Evolutionary conservation across 805 yeast species (phyloP), one percentile per base, ranked within the genome.

Genomic region (Metschnikowia henanensis): DNA sequence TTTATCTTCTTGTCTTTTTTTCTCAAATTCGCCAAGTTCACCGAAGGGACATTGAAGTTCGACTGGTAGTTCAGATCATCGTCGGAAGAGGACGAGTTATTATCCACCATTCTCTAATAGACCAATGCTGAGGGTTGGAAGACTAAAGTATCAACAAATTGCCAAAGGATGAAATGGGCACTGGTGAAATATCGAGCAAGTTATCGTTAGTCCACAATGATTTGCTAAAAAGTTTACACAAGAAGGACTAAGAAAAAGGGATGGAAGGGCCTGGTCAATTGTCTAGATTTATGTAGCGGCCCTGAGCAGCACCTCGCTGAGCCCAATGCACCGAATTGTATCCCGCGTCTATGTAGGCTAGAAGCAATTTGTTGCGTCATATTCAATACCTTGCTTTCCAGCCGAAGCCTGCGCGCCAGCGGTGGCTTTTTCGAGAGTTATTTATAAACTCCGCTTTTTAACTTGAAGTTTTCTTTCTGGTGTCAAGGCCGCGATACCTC

Each of bases 41-140:
- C 50, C 15, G 56, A 56, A 12, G 73, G 72, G 34, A 68, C 53
- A 29, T 59, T 59, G 44, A 68, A 52, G 42, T 59, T 51, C 19
- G 71, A 57, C 42, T 51, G 57, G 36, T 51, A 54, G 36, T 48
- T 47, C 21, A 44, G 41, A 25, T 61, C 70, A 16, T 66, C 71
- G 21, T 68, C 71, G 4, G 71, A 65, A 29, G 66, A 61, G 3
- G 47, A 43, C 6, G 37, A 36, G 20, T 41, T 23, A 37, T 16
- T 23, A 16, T 36, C 37, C 7, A 28, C 37, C 45, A 41, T 41
- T 7, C 2, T 39, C n/a, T n/a, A n/a, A n/a, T n/a, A n/a, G n/a
- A n/a, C n/a, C n/a, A n/a, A n/a, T n/a, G n/a, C n/a, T n/a, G n/a
- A n/a, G n/a, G n/a, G n/a, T n/a, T n/a, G n/a, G n/a, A n/a, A n/a